Evolutionary conservation across 352 stramenopile species (phyloP).

Genomic region (Phytophthora sansomeana): DNA sequence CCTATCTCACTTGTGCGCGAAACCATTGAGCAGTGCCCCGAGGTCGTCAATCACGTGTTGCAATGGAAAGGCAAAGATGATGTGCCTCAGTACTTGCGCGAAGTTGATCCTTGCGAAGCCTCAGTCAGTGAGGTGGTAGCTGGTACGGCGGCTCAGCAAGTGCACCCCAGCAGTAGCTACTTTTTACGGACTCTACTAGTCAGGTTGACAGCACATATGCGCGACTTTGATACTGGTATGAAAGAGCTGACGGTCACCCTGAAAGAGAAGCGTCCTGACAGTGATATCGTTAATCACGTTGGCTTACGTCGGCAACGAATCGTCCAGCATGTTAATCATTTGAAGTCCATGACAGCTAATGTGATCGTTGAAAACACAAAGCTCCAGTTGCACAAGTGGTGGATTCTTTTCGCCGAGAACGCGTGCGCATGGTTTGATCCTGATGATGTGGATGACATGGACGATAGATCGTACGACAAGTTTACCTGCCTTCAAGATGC

Average conservation of each 20-base stretch:
- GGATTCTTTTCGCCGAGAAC: slow-evolving; percentile 69
- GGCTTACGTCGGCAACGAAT: slow-evolving; percentile 29
- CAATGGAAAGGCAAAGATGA: slow-evolving; percentile 79
- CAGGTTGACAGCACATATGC: slow-evolving; percentile 35
- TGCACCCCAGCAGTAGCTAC: slow-evolving; percentile 24
- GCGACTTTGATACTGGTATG: slow-evolving; percentile 36
- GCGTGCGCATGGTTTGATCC: slow-evolving; percentile 72
- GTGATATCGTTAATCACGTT: slow-evolving; percentile 18
- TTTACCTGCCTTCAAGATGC: slow-evolving; percentile 86
- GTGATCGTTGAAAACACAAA: slow-evolving; percentile 69
- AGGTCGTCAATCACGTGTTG: slow-evolving; percentile 81
- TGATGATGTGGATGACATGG: slow-evolving; percentile 48
- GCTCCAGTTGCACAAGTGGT: slow-evolving; percentile 84
- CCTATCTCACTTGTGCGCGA: slow-evolving; percentile 80
- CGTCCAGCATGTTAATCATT: slow-evolving; percentile 58
- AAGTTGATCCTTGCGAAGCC: slow-evolving; percentile 36
- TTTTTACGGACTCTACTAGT: slow-evolving; percentile 44
- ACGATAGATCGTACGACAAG: slow-evolving; percentile 77
- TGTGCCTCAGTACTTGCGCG: slow-evolving; percentile 53
- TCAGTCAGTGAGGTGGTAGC: background rate
- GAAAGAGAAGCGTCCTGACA: slow-evolving; percentile 25
- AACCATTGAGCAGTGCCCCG: slow-evolving; percentile 80
- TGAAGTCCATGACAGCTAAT: slow-evolving; percentile 58
- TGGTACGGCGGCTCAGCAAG: slow-evolving; percentile 1
- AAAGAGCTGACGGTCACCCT: slow-evolving; percentile 27